phyloP scores from a whole-genome alignment of 2,329 filamentous ascomycete species.

The Mollisiaceae sp. region DNA sequence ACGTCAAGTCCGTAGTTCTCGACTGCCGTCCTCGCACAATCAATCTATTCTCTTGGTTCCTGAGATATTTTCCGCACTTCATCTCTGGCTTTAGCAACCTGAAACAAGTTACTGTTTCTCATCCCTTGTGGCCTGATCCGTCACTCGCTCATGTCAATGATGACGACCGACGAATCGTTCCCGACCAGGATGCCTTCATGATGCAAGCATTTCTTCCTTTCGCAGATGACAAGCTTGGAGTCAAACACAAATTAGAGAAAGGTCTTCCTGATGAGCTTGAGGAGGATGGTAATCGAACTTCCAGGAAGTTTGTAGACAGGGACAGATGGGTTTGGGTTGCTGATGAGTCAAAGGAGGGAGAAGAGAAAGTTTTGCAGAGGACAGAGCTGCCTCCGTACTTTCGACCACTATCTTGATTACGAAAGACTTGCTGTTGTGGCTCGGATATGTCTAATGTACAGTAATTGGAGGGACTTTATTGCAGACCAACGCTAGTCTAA shows the following conservation, averaged over 20 bases:
- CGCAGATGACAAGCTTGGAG: not conserved
- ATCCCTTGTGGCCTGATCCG: not conserved
- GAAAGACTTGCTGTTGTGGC: no score
- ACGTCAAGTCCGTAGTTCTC: constrained; percentile 13
- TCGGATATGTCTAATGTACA: no score
- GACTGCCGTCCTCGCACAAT: constrained; percentile 7
- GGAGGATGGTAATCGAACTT: not conserved
- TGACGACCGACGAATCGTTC: not conserved
- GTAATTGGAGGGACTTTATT: no score
- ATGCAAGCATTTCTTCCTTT: not conserved
- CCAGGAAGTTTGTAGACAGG: constrained; percentile 5
- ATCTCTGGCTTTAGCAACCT: constrained; percentile 13
- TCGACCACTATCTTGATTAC: no score
- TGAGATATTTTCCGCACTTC: constrained; percentile 3
- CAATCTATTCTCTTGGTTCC: constrained; percentile 12
- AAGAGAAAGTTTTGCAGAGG: not conserved
- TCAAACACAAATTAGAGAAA: not conserved
- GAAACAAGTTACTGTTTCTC: constrained; percentile 3
- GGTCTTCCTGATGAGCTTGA: constrained; percentile 3
- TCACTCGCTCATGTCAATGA: not conserved
- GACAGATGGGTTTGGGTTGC: constrained; percentile 16
- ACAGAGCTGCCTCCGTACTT: no score
- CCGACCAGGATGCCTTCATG: not conserved
- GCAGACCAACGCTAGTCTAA: not conserved
- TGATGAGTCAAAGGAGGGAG: not conserved